Base-by-base conservation (phyloP, 306 rosid genomes). In the Dalbergia cultrata region DNA sequence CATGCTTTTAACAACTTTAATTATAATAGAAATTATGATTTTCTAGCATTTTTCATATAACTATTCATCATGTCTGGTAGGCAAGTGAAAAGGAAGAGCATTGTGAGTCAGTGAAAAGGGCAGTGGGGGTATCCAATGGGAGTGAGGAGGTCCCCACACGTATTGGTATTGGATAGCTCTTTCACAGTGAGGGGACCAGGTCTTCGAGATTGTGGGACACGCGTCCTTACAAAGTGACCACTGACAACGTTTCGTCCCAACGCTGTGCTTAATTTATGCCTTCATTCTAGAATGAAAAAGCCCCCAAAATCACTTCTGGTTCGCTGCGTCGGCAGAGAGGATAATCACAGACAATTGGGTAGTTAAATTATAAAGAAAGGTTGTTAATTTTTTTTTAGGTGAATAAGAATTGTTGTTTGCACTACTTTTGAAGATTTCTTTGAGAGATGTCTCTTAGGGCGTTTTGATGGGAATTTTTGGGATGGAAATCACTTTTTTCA, bases 281-380 rank as follows among this genome's bases (percentile, higher is more conserved):
- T 57, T 22, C 34, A 77, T 71, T 66, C 54, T 53, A 73, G 83
- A 67, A 77, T 26, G 10, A 17, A 54, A 54, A 44, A 44, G 13
- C 21, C 76, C 66, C 9, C 62, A 44, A 78, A 68, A 69, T 70
- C 71, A n/a, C 63, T 50, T 49, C 70, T 63, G 13, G 11, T 50
- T 49, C 72, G 33, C 54, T 78, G 81, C 89, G 92, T 90, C 92
- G 92, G 92, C 79, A 80, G 77, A 56, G 26, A 13, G 58, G 58
- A 52, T 43, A 7, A 52, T 2, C 3, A 6, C 4, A 13, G 14
- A 60, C 7, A 57, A 43, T 7, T 5, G 12, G 10, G 10, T 52
- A 52, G 8, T 52, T 52, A 53, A 53, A 47, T 44, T 37, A 37
- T 37, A 37, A 37, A 37, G 41, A 4, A 37, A 37, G 31, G 31